These are phyloP conservation scores for Populus alba DNA, from an alignment of 345 rosid species.

Conservation along the genomic window DNA sequence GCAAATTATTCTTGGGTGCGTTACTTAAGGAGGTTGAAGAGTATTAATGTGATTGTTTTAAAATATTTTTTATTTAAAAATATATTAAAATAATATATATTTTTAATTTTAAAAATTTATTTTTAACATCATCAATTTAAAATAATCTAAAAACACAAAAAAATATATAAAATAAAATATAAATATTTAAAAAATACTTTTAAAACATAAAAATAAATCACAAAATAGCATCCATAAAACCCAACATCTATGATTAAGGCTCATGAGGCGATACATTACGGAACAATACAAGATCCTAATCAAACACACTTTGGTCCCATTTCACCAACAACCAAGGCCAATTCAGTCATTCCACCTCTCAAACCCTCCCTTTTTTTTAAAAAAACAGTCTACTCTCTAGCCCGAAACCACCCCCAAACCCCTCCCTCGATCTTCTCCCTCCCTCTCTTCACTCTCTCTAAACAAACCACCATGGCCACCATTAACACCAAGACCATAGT, in stretches of 20 bases:
- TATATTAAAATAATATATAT: too few relatives aligned
- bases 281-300: slow-evolving; percentile 24
- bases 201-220: neutral
- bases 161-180: too few relatives aligned
- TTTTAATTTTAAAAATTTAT: too few relatives aligned
- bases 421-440: neutral
- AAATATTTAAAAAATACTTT: too few relatives aligned
- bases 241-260: slow-evolving; percentile 18
- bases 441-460: slow-evolving; percentile 1
- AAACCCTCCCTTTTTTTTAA: slow-evolving; percentile 3
- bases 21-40: slow-evolving; percentile 1
- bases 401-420: neutral
- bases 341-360: slow-evolving; percentile 17
- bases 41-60: fast-evolving
- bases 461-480: slow-evolving; percentile 23
- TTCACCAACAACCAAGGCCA: slow-evolving; percentile 39
- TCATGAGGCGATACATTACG: slow-evolving; percentile 37
- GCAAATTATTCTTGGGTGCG: neutral
- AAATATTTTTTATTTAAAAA: too few relatives aligned
- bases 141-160: too few relatives aligned
- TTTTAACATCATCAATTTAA: too few relatives aligned
- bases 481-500: slow-evolving; percentile 21
- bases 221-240: neutral
- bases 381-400: slow-evolving; percentile 32
- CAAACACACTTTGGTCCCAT: slow-evolving; percentile 13